These are phyloP conservation scores for Lupinus albus DNA, from an alignment of 306 rosid genomes.

Conservation along the genomic window DNA sequence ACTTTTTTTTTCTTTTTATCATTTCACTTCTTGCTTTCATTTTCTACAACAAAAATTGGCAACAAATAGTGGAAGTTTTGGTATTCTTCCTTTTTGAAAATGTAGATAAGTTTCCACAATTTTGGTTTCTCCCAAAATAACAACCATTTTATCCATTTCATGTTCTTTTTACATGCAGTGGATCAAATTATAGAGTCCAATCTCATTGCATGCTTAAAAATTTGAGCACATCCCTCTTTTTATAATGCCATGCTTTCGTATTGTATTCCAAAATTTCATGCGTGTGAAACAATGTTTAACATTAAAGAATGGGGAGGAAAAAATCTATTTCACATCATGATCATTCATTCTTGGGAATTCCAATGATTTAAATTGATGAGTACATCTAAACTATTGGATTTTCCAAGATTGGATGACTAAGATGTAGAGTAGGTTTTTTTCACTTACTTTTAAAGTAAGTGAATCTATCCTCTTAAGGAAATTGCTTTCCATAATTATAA, in stretches of 20 bases:
- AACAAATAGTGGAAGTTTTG: constrained; percentile 16
- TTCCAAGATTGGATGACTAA: too few relatives aligned
- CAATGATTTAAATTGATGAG: too few relatives aligned
- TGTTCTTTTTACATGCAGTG: not conserved
- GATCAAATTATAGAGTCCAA: constrained; percentile 30
- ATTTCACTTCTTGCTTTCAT: constrained; percentile 32
- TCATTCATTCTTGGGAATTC: too few relatives aligned
- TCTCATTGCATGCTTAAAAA: not conserved
- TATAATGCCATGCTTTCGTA: constrained; percentile 11
- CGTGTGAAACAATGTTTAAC: constrained; percentile 19
- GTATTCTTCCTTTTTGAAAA: not conserved
- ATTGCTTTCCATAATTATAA: too few relatives aligned
- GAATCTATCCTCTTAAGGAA: too few relatives aligned
- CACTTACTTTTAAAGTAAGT: too few relatives aligned
- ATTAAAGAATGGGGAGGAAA: not conserved
- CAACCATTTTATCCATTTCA: constrained; percentile 5
- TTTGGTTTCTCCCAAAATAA: constrained; percentile 22
- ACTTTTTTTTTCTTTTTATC: not conserved
- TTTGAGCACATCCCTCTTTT: not conserved
- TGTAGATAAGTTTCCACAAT: constrained; percentile 6
- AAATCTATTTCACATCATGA: too few relatives aligned
- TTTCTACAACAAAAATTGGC: constrained; percentile 39
- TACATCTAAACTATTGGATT: too few relatives aligned
- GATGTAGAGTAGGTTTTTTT: too few relatives aligned
- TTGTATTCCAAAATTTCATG: constrained; percentile 9